Evolutionary conservation across 2,329 filamentous ascomycete species (phyloP).

Genomic region (Calycina herbarum): DNA sequence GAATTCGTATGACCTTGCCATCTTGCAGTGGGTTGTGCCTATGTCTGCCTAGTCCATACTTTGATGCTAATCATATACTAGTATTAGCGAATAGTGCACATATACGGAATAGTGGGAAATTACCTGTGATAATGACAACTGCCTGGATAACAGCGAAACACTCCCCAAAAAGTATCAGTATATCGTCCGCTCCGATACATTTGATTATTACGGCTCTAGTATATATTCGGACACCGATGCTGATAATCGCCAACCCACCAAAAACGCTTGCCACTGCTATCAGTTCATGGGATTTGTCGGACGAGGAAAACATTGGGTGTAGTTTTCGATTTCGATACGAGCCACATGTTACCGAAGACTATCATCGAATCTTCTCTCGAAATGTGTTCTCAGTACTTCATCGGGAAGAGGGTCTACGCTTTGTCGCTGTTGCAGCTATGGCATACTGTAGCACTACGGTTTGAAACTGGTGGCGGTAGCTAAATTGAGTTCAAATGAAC

Average conservation of each 20-base stretch:
- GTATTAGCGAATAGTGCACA: background rate
- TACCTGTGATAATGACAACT: background rate
- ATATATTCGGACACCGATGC: background rate
- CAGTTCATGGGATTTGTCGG: background rate
- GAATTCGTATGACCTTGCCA: background rate
- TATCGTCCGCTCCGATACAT: background rate
- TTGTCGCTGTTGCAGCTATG: no score
- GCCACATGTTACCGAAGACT: no score
- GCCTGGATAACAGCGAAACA: background rate
- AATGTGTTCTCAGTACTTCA: no score
- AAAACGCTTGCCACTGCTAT: background rate
- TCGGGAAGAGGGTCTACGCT: no score
- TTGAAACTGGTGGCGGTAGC: no score
- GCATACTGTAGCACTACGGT: no score
- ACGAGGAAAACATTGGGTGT: background rate
- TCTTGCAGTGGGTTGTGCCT: background rate
- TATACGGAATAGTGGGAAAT: background rate
- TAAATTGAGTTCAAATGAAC: no score
- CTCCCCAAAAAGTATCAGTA: background rate
- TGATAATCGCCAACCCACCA: background rate
- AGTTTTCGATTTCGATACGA: no score
- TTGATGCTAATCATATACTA: background rate
- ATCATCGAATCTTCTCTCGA: no score
- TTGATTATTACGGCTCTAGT: background rate
- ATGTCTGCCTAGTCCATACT: background rate